Conservation (phyloP, 2,329 filamentous ascomycete species). For the Neofusicoccum sp. region DNA sequence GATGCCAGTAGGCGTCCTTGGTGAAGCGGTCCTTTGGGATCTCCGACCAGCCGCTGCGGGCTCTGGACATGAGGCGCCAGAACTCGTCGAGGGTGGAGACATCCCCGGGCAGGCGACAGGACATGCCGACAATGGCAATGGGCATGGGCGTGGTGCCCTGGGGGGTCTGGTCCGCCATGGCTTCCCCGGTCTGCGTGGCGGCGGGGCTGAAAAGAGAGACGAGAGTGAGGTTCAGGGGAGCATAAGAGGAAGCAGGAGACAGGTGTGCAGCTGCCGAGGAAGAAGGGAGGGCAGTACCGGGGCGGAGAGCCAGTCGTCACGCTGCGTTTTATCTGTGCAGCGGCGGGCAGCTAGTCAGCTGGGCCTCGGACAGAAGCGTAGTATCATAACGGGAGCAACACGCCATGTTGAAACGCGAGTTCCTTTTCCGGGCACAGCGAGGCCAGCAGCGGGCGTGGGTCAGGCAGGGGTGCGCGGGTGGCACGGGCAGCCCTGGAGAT, state of each 20-base stretch:
- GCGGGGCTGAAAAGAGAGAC: background rate
- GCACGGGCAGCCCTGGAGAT: background rate
- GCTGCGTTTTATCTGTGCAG: slow-evolving; percentile 2
- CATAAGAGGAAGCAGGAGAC: background rate
- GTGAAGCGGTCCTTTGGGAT: slow-evolving; percentile 40
- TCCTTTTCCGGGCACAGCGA: background rate
- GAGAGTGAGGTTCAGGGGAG: background rate
- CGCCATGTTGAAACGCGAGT: slow-evolving; percentile 2
- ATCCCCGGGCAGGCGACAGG: slow-evolving; percentile 33
- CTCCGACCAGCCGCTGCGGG: slow-evolving; percentile 30
- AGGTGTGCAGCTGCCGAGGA: background rate
- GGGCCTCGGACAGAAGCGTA: background rate
- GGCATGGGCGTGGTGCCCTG: slow-evolving; percentile 18
- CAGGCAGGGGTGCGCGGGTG: background rate
- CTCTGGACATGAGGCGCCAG: slow-evolving; percentile 35
- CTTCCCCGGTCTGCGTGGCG: background rate
- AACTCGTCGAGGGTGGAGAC: slow-evolving; percentile 32
- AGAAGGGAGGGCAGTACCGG: no score
- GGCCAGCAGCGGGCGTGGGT: background rate
- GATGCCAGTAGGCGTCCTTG: slow-evolving; percentile 38
- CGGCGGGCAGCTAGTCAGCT: background rate
- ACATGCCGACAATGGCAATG: slow-evolving; percentile 38
- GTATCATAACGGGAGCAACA: background rate
- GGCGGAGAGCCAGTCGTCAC: background rate
- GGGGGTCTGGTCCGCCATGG: background rate